Base-by-base conservation (phyloP, 179 eudicot genomes). In the Gypsophila paniculata region DNA sequence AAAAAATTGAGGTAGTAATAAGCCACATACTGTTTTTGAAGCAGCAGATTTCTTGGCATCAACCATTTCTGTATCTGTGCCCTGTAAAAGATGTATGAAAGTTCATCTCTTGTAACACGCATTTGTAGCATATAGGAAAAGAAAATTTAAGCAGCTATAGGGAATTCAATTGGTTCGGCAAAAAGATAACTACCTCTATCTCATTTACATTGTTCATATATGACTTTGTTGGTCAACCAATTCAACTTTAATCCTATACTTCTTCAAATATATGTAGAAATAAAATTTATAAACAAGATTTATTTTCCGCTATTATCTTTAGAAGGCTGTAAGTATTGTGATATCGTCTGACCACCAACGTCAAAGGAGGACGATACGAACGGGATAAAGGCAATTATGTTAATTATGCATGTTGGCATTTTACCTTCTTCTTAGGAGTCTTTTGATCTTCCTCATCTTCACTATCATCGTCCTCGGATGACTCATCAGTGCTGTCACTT, bases 51-150 rank as follows among this genome's bases (percentile, higher is more conserved):
- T 60, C 64, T 61, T 21, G 23, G 86, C 89, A 78, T 91, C 97
- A 26, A 80, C 89, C 99, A 91, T 94, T 73, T 90, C 83, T 4
- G 85, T 91, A 82, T 92, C 95, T 1, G 77, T 69, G 8, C 65
- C 88, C 97, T 94, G 88, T 73, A 26, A 22, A 59, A 9, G 51
- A 32, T 10, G 9, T 0, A 17, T 46, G 7, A 49, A 11, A 65
- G 3, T 14, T 52, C 6, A 22, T 57, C 29, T 15, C 42, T 60
- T 3, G 25, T 9, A 32, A 21, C 36, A 25, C 12, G 63, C 38
- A 23, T 26, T 23, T 59, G 63, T 13, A 25, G 1, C n/a, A 59
- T 10, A 3, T 7, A 23, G 34, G 34, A 29, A 29, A 29, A 29
- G 5, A 57, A 11, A 22, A 19, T 1, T 22, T 57, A 57, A 57